Evolutionary conservation across 139 green algal species (phyloP), one percentile per base, ranked within the genome.

Genomic region (Medakamo hakoo): DNA sequence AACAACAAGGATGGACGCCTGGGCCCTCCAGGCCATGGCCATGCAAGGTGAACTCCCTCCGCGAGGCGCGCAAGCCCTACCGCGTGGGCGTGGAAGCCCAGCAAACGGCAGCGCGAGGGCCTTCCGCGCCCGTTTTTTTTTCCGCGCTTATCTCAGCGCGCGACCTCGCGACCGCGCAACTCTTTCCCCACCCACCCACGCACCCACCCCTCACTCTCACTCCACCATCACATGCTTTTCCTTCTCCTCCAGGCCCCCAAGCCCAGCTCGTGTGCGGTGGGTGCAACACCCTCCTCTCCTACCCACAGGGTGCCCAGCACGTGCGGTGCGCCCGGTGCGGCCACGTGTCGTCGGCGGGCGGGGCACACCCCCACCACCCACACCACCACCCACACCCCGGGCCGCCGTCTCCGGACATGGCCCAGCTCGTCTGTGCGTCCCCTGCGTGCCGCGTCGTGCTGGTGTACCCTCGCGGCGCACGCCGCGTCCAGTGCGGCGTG

Each of bases 401-500:
- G 9, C 40, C 40, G 40, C 40, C 40, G 40, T 21, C 40, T 9
- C 9, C 40, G 40, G 75, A 90, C 25, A 89, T 86, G 75, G 83
- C 91, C 20, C 90, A 97, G 68, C 81, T 97, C 14, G 79, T 89
- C 2, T 97, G 90, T 75, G 86, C 70, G 32, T 83, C 85, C n/a
- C 32, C 55, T 16, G 30, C 63, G 9, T 97, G 90, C 67, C 68
- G 86, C 2, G 84, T 91, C 48, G 63, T 94, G 64, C 74, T 97
- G 1, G 85, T 88, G 57, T 97, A 97, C 63, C 80, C 93, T 0
- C 80, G 91, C 0, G 89, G 89, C 0, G 90, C 90, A 2, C 62
- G 68, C 72, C 40, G 73, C 84, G 30, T 64, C 4, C 57, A 65
- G 57, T 27, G 23, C 40, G 9, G 9, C 40, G 9, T 52, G 40